A percentile compares a stretch with the other conserved stretches of the same genome.
Evolutionary conservation across 2,329 filamentous ascomycete species (phyloP).

Genomic region (Fusarium chlamydosporum): DNA sequence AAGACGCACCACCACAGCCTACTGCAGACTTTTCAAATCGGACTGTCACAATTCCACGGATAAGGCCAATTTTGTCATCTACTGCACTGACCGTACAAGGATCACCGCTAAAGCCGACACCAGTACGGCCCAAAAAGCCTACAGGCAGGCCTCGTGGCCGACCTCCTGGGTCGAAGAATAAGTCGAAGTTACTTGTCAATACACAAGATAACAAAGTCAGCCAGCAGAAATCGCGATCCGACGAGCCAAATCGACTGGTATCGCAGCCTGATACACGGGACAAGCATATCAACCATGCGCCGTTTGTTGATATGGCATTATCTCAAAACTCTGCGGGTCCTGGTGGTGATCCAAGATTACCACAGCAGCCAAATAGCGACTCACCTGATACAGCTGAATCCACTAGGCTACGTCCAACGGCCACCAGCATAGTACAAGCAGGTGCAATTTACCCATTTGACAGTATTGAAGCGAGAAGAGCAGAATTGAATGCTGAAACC

Average conservation of each 20-base stretch:
- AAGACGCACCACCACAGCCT: not conserved
- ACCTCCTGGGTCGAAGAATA: constrained; percentile 64
- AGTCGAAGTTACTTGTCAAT: constrained; percentile 52
- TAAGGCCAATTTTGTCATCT: constrained; percentile 1
- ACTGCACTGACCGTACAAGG: not conserved
- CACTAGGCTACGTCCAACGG: not conserved
- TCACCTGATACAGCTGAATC: not conserved
- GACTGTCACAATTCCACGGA: constrained; percentile 8
- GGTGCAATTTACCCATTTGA: not conserved
- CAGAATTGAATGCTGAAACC: constrained; percentile 1
- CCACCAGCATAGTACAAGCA: constrained; percentile 5
- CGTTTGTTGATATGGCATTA: not conserved
- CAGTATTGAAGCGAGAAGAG: constrained; percentile 3
- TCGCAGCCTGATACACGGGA: constrained; percentile 33
- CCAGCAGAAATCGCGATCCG: not conserved
- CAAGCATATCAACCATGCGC: constrained; percentile 1
- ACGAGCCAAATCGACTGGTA: constrained; percentile 51
- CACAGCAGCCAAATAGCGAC: not conserved
- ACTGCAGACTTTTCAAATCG: not conserved
- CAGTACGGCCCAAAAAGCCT: constrained; percentile 37
- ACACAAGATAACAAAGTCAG: constrained; percentile 12
- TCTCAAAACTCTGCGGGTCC: constrained; percentile 20
- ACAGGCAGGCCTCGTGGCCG: constrained; percentile 55
- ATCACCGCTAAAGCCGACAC: not conserved
- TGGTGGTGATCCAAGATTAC: constrained; percentile 15